Base-by-base conservation (phyloP, 495 filamentous ascomycete species). In the Neohortaea acidophila region DNA sequence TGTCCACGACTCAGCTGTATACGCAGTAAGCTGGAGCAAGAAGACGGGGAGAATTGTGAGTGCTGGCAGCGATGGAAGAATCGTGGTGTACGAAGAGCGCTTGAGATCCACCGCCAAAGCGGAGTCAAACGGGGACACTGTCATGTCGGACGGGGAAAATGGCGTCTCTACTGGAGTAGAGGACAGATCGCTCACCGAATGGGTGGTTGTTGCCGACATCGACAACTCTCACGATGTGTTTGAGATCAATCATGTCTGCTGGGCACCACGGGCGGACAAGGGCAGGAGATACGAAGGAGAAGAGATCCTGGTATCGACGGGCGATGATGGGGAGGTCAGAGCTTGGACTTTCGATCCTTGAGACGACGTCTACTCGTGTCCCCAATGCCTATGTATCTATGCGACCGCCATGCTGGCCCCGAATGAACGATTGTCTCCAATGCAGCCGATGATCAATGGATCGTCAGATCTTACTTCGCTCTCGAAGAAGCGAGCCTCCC, bases 211-310 rank as follows among this genome's bases (percentile, higher is more conserved):
- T 24, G 74, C 72, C 0, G 69, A 72, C 22, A 42, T 81, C 1
- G 64, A 74, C 22, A 72, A 69, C 8, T 82, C 79, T 4, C 89
- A 97, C 56, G 85, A 79, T 0, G 80, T 89, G 4, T 94, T 84
- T 54, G 89, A 97, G 58, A 65, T 96, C 47, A 97, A 97, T 44
- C 81, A 92, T 55, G 72, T 84, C 21, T 70, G 71, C 6, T 96
- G 89, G 87, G 75, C 73, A 18, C 27, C 30, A 35, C 45, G 59
- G 45, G 47, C 44, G n/a, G 59, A 61, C 33, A 56, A 49, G 40
- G 49, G 44, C 12, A 47, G 49, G 28, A 13, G 41, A 17, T 38
- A 14, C 33, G 50, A 45, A 17, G 35, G 51, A 36, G 49, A 65
- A 51, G 55, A 59, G 14, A 50, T 84, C 22, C 67, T 85, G 22